Evolutionary conservation across 2,329 filamentous ascomycete species (phyloP), one percentile per base, ranked within the genome.

Genomic region (Nemania abortiva): DNA sequence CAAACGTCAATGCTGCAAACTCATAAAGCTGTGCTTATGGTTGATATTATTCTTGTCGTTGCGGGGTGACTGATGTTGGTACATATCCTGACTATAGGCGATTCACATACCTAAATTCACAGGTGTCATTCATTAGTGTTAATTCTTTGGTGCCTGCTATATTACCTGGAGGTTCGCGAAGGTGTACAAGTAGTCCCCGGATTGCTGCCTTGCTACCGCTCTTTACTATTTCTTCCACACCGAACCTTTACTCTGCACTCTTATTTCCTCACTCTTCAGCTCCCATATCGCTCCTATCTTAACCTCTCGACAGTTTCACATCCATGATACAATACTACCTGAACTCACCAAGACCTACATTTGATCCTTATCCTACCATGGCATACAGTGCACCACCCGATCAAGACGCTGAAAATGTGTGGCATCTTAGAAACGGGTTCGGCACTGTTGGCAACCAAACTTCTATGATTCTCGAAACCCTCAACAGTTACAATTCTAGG

Each of bases 311-410:
- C 37, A 42, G 13, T 11, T 11, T 7, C 7, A 10, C 27, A 15
- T 29, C 11, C 5, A 27, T 20, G 24, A 18, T 31, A 15, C 29
- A 20, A 39, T 3, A 50, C 10, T 49, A 49, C 42, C 31, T 42
- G 39, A 42, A 52, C 7, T 5, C 18, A 47, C 20, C 31, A 61
- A 50, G 13, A 11, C 29, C 31, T 63, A 11, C n/a, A 27, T n/a
- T 24, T 34, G 24, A 20, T 11, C 37, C n/a, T 27, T 31, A 50
- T 66, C 6, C 15, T 31, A 57, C 31, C 52, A 66, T 56, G 52
- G 27, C 13, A 22, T 42, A 56, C 52, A 52, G 42, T 11, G 10
- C 31, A 52, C 15, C 18, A 1, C 9, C 64, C 15, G 6, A 45
- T 45, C n/a, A 10, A 29, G 20, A 13, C 37, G 6, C 13, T 37